A percentile compares a stretch with the other conserved stretches of the same genome.
These are phyloP conservation scores for Calonectria crousiana DNA, from an alignment of 2,329 filamentous ascomycete species.

Conservation along the genomic window DNA sequence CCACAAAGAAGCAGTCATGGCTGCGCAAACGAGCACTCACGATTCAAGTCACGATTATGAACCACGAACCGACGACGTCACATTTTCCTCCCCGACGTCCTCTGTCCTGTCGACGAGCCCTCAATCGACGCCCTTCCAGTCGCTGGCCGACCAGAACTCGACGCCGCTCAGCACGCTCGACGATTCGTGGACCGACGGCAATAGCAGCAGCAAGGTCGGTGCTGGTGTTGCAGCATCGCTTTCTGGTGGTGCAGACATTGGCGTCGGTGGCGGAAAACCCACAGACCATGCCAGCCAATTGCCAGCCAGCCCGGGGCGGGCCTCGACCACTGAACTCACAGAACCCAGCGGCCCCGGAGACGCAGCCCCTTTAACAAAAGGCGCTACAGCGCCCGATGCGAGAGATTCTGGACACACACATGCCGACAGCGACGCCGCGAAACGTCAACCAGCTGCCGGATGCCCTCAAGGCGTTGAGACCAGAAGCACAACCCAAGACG, in stretches of 20 bases:
- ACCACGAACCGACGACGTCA: slow-evolving; percentile 27
- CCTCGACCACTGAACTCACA: slow-evolving; percentile 21
- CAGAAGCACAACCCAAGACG: not conserved
- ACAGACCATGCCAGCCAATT: slow-evolving; percentile 33
- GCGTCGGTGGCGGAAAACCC: slow-evolving; percentile 36
- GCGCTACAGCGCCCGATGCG: slow-evolving; percentile 27
- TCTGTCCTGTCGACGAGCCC: slow-evolving; percentile 43
- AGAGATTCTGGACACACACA: slow-evolving; percentile 30
- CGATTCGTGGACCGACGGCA: slow-evolving; percentile 37
- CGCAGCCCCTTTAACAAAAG: slow-evolving; percentile 32
- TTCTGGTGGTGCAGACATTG: slow-evolving; percentile 24
- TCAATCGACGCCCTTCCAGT: slow-evolving; percentile 44
- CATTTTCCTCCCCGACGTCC: slow-evolving; percentile 42
- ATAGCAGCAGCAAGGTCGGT: slow-evolving; percentile 15
- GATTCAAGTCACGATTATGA: slow-evolving; percentile 37
- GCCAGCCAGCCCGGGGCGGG: slow-evolving; percentile 25
- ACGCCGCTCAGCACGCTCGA: slow-evolving; percentile 47
- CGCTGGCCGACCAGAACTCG: slow-evolving; percentile 45
- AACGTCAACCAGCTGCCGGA: slow-evolving; percentile 9
- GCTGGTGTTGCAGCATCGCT: slow-evolving; percentile 20
- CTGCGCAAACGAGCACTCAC: slow-evolving; percentile 19
- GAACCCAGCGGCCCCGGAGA: slow-evolving; percentile 17
- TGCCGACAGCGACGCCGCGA: slow-evolving; percentile 27
- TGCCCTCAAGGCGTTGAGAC: not conserved
- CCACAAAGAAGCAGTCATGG: slow-evolving; percentile 19